Percentiles rank a stretch among this genome's conserved stretches.
phyloP scores from a whole-genome alignment of 768 basidiomycete species.

The Boletus sp. region DNA sequence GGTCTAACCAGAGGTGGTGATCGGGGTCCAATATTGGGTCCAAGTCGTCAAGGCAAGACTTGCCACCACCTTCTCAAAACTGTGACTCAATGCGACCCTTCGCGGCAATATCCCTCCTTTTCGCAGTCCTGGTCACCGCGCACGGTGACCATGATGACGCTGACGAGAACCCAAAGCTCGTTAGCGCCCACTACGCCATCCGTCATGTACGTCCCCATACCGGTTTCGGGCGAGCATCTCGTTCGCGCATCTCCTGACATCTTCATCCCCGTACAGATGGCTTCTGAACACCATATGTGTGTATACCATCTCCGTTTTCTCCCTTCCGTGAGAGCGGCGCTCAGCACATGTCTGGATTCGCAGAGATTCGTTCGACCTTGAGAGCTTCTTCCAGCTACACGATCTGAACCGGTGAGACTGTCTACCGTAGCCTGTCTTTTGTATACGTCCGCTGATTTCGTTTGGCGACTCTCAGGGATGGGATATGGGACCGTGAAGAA shows the following conservation, averaged over 20 bases:
- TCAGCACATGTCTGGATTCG: neutral
- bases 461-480: slow-evolving; percentile 55
- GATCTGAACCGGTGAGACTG: slow-evolving; percentile 74
- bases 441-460: neutral
- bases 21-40: slow-evolving; percentile 15
- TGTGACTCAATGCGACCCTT: slow-evolving; percentile 44
- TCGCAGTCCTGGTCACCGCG: slow-evolving; percentile 33
- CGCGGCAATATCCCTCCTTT: slow-evolving; percentile 40
- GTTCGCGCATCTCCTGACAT: slow-evolving; percentile 11
- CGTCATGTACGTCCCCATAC: slow-evolving; percentile 70
- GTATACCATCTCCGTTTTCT: slow-evolving; percentile 11
- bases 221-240: slow-evolving; percentile 3
- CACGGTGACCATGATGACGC: slow-evolving; percentile 64
- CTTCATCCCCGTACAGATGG: slow-evolving; percentile 58
- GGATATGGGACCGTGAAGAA: slow-evolving; percentile 79
- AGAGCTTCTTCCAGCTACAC: slow-evolving; percentile 94
- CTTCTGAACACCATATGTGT: slow-evolving; percentile 84
- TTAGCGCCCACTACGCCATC: slow-evolving; percentile 63
- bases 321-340: neutral
- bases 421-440: neutral
- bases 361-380: slow-evolving; percentile 78
- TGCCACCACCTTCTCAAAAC: slow-evolving; percentile 7
- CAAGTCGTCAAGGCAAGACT: neutral
- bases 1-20: slow-evolving; percentile 7
- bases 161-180: slow-evolving; percentile 56